Conservation (phyloP, 305 asterid species). For the Salvia sclarea region DNA sequence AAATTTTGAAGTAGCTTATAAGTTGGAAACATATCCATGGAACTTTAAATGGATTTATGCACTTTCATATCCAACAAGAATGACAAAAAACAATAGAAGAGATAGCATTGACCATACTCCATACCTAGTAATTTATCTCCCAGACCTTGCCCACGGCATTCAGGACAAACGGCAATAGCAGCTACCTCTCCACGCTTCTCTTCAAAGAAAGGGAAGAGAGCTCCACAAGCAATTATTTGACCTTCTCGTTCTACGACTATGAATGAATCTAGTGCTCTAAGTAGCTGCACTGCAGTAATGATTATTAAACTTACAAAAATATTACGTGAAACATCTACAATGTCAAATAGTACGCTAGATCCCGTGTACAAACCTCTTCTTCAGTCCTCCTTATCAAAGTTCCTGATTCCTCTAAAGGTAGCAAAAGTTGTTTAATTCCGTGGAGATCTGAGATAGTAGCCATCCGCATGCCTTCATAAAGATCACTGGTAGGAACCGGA, state of each 20-base stretch:
- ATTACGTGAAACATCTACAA: not conserved
- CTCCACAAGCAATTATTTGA: conserved; percentile 85
- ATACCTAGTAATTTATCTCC: conserved; percentile 98
- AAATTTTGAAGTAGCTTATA: conserved; percentile 6
- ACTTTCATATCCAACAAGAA: conserved; percentile 8
- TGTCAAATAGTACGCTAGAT: conserved; percentile 20
- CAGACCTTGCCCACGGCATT: conserved; percentile 95
- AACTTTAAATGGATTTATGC: not conserved
- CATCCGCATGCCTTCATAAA: conserved; percentile 87
- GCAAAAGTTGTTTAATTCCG: conserved; percentile 69
- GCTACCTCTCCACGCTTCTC: conserved; percentile 95
- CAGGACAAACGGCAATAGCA: conserved; percentile 96
- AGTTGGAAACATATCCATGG: not conserved
- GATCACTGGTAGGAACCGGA: conserved; percentile 55
- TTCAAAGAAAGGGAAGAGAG: conserved; percentile 69
- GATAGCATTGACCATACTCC: conserved; percentile 47
- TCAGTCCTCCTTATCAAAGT: conserved; percentile 78
- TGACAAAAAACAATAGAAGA: not conserved
- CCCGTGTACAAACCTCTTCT: conserved; percentile 60
- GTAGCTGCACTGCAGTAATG: conserved; percentile 49
- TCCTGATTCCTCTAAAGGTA: conserved; percentile 82
- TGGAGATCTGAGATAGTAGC: conserved; percentile 67
- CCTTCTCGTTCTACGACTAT: conserved; percentile 93
- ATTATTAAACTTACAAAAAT: conserved; percentile 22
- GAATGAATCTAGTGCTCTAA: conserved; percentile 59